These are phyloP conservation scores for Didymella segeticola DNA, from an alignment of 2,329 filamentous ascomycete species.

Conservation along the genomic window DNA sequence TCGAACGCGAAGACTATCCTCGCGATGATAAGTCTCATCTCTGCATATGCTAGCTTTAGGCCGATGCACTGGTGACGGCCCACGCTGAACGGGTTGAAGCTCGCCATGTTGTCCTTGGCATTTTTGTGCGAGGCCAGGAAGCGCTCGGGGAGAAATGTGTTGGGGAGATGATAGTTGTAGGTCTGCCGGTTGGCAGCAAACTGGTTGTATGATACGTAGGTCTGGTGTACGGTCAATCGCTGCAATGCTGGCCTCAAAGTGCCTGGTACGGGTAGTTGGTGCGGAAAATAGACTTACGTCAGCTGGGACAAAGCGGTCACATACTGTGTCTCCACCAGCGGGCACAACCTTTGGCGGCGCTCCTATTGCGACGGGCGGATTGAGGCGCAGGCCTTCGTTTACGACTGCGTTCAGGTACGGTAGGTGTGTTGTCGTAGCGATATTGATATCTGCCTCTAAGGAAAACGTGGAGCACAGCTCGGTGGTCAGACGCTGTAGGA, in stretches of 20 bases:
- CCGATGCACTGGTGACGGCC: slow-evolving; percentile 41
- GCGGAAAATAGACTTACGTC: slow-evolving; percentile 30
- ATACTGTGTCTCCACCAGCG: slow-evolving; percentile 29
- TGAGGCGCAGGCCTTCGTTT: slow-evolving; percentile 47
- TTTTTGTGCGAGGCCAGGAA: slow-evolving; percentile 29
- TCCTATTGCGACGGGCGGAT: slow-evolving; percentile 26
- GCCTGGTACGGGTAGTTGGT: too few species aligned
- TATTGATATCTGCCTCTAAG: slow-evolving; percentile 30
- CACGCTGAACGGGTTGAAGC: slow-evolving; percentile 35
- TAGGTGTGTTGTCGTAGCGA: slow-evolving; percentile 26
- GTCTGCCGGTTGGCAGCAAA: slow-evolving; percentile 34
- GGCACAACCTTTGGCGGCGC: slow-evolving; percentile 33
- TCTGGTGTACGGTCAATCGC: too few species aligned
- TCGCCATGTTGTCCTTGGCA: slow-evolving; percentile 34
- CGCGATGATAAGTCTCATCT: slow-evolving; percentile 48
- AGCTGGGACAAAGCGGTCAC: slow-evolving; percentile 30
- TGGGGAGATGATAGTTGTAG: slow-evolving; percentile 38
- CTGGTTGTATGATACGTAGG: slow-evolving; percentile 41
- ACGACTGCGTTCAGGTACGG: slow-evolving; percentile 44
- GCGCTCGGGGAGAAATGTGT: slow-evolving; percentile 45
- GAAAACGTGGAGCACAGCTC: slow-evolving; percentile 38
- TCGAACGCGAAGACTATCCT: slow-evolving; percentile 52
- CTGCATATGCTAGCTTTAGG: slow-evolving; percentile 36
- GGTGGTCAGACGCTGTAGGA: slow-evolving; percentile 28
- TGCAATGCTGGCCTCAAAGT: too few species aligned